Evolutionary conservation across 495 filamentous ascomycete species (phyloP), one percentile per base, ranked within the genome.

Genomic region (Aspergillus wentii): DNA sequence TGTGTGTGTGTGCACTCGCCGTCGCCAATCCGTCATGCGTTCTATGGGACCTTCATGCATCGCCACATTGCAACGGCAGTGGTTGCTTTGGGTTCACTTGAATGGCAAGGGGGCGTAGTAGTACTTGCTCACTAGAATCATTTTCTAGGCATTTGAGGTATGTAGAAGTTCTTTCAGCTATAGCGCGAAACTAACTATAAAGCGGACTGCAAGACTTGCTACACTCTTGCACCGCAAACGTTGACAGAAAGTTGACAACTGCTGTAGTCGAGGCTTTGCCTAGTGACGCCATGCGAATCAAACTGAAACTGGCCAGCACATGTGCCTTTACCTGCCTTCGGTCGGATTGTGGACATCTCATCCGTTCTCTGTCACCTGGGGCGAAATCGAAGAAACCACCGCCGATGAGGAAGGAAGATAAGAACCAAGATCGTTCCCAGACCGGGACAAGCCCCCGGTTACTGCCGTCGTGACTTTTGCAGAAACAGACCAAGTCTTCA

Each of bases 361-460:
- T 56, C 92, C 92, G 3, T 97, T 98, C 65, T 92, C 89, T 17
- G 74, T 97, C 35, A 88, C 85, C 39, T 97, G 91, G 90, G 78
- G 78, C 52, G 87, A 71, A 39, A 19, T 46, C 4, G 59, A 66
- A 30, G 54, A 62, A 32, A 32, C 38, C 14, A 38, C 53, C 22
- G 52, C 56, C 17, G 55, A 64, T 29, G 71, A 74, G 46, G 73
- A 72, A 42, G 62, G 62, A n/a, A n/a, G n/a, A n/a, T n/a, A n/a
- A n/a, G n/a, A n/a, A n/a, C n/a, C n/a, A n/a, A n/a, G n/a, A n/a
- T n/a, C n/a, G n/a, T n/a, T n/a, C n/a, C n/a, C n/a, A n/a, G n/a
- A n/a, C n/a, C n/a, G n/a, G n/a, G n/a, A n/a, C n/a, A n/a, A n/a
- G n/a, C n/a, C n/a, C n/a, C n/a, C n/a, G n/a, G n/a, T n/a, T n/a